Evolutionary conservation across 768 basidiomycete species (phyloP).

Genomic region (Krasilnikovozyma curviuscula): DNA sequence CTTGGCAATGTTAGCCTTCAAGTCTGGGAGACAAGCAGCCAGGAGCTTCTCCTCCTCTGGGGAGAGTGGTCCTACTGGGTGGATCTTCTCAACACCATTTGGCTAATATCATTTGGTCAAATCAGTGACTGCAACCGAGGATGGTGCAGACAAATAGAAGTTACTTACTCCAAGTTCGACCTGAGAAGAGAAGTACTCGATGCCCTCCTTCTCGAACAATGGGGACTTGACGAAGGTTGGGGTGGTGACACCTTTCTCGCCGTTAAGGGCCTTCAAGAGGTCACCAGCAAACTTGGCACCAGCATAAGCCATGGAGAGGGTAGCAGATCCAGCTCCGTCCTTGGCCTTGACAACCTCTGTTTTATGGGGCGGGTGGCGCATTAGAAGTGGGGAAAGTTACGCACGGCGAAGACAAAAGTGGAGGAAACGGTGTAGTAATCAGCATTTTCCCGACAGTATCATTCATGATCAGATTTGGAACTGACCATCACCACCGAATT

Average conservation of each 20-base stretch:
- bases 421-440: too few species aligned
- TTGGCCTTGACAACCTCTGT: conserved; percentile 87
- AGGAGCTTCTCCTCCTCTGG: conserved; percentile 69
- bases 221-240: conserved; percentile 61
- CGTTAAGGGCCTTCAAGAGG: conserved; percentile 65
- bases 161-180: conserved; percentile 73
- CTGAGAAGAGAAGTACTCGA: conserved; percentile 84
- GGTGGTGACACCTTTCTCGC: conserved; percentile 67
- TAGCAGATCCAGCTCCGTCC: conserved; percentile 78
- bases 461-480: not conserved
- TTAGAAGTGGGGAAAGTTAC: too few species aligned
- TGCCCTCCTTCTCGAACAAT: conserved; percentile 52
- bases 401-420: too few species aligned
- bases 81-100: conserved; percentile 80
- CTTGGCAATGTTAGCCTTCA: conserved; percentile 96
- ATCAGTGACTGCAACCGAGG: not conserved
- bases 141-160: not conserved
- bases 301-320: conserved; percentile 79
- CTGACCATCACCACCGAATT: conserved; percentile 70
- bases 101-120: conserved; percentile 18
- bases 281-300: not conserved
- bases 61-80: conserved; percentile 59
- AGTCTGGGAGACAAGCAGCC: conserved; percentile 67
- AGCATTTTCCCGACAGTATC: not conserved
- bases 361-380: not conserved